Evolutionary conservation across 768 basidiomycete species (phyloP).

Genomic region (Xerocomus brunneocitrinus): DNA sequence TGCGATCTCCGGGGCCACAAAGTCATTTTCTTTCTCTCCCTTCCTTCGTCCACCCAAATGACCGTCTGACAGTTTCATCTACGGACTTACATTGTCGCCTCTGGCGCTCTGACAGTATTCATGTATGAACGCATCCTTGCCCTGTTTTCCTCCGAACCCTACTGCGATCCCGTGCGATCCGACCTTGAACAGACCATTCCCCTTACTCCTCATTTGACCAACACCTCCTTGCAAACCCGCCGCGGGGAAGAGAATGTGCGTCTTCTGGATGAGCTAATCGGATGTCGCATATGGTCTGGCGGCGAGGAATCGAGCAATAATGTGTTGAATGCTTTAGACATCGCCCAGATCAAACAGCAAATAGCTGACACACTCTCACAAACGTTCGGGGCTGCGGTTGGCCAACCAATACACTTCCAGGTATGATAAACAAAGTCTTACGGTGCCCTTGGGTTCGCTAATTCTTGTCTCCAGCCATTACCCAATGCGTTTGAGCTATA

Average conservation of each 20-base stretch:
- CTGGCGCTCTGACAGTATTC: constrained; percentile 73
- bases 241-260: constrained; percentile 67
- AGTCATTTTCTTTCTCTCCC: constrained; percentile 36
- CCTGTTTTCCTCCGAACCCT: constrained; percentile 78
- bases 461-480: constrained; percentile 48
- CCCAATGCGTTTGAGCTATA: constrained; percentile 95
- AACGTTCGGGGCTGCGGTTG: constrained; percentile 79
- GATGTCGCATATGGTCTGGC: constrained; percentile 48
- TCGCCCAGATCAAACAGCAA: constrained; percentile 52
- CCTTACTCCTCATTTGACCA: constrained; percentile 80
- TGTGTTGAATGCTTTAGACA: constrained; percentile 29
- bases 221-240: constrained; percentile 79
- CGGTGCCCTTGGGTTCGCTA: neutral
- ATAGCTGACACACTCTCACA: constrained; percentile 68
- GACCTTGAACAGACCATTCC: constrained; percentile 21
- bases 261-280: constrained; percentile 75
- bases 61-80: constrained; percentile 74
- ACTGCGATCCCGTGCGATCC: constrained; percentile 42
- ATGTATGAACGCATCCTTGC: constrained; percentile 82
- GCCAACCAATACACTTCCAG: constrained; percentile 83
- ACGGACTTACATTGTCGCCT: constrained; percentile 79
- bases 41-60: constrained; percentile 4
- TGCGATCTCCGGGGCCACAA: constrained; percentile 48
- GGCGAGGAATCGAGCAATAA: constrained; percentile 20
- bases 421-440: constrained; percentile 32